Base-by-base conservation (phyloP, 768 basidiomycete species). In the Mycena vulgaris region DNA sequence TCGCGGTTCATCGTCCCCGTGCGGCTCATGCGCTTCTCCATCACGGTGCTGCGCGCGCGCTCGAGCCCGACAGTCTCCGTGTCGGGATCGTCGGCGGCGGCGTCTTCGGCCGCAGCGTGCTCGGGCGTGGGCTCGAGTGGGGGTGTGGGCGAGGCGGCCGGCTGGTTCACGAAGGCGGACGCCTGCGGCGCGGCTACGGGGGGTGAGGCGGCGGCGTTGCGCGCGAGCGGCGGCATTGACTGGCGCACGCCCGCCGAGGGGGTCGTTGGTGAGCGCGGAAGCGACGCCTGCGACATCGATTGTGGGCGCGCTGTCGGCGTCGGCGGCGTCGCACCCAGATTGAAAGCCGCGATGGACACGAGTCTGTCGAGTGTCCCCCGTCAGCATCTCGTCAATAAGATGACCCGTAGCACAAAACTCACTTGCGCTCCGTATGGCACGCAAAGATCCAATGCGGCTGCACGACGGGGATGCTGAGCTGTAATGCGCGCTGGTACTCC, bases 361-460 rank as follows among this genome's bases (percentile, higher is more conserved):
- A 97, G 95, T 76, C 94, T 95, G 66, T 1, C 39, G 57, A n/a
- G n/a, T n/a, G n/a, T n/a, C n/a, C n/a, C 59, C n/a, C 13, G 37
- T 47, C 25, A 58, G 69, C 25, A 63, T n/a, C n/a, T n/a, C n/a
- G n/a, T n/a, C n/a, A n/a, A n/a, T n/a, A 49, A 49, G 55, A 52
- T 10, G 33, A 7, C 30, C 31, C 21, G 31, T 17, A 45, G 65
- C 33, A 70, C 16, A 5, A 11, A 60, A 69, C 90, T 70, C 71
- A 96, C 95, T 92, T 94, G 77, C 92, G 92, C 78, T 97, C 95
- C 0, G 89, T 79, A 58, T 92, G 89, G 77, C 97, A 98, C 0
- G 97, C 95, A 35, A 98, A 79, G 72, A 99, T 88, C 97, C 98
- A 99, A 52, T 94, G 92, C 2, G 97, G 97, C 70, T 96, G 93